These are phyloP conservation scores for Sphagnurus paluster DNA, from an alignment of 1,284 basidiomycete genomes.

Conservation along the genomic window DNA sequence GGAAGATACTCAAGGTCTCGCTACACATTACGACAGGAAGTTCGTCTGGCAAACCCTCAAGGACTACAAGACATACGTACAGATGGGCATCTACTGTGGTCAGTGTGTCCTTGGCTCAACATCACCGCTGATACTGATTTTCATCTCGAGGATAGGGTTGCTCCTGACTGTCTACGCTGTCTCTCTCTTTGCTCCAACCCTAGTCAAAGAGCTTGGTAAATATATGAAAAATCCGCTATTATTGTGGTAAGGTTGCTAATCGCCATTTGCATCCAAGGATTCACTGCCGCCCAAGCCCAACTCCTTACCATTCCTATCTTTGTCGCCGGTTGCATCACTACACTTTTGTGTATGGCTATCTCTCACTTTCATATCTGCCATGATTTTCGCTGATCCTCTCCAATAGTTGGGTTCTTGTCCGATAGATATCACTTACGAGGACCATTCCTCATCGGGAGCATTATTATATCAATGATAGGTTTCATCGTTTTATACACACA, in stretches of 20 bases:
- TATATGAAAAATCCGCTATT: too few species aligned
- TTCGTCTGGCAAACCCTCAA: conserved; percentile 38
- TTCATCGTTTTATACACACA: conserved; percentile 46
- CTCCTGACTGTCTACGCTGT: conserved; percentile 57
- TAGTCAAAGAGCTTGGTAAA: conserved; percentile 48
- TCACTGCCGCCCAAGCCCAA: conserved; percentile 55
- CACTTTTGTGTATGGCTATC: conserved; percentile 30
- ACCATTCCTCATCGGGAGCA: conserved; percentile 41
- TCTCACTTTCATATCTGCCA: background rate
- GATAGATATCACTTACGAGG: conserved; percentile 43
- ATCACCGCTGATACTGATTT: conserved; percentile 10
- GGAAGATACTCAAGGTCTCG: conserved; percentile 36
- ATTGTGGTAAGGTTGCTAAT: too few species aligned
- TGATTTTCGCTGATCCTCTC: background rate
- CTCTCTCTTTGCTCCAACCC: conserved; percentile 58
- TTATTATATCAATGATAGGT: conserved; percentile 41
- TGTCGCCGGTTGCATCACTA: conserved; percentile 40
- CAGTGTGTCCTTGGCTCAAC: conserved; percentile 10
- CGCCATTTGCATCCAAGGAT: conserved; percentile 32
- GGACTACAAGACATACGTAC: conserved; percentile 41
- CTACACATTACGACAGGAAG: conserved; percentile 33
- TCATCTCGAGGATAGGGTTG: conserved; percentile 25
- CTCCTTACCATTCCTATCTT: conserved; percentile 58
- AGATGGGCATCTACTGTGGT: conserved; percentile 46
- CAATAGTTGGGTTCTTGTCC: conserved; percentile 37